A percentile compares a stretch with the other conserved stretches of the same genome.
These are phyloP conservation scores for Saururus chinensis DNA, from an alignment of 164 flowering plant genomes.

Conservation along the genomic window DNA sequence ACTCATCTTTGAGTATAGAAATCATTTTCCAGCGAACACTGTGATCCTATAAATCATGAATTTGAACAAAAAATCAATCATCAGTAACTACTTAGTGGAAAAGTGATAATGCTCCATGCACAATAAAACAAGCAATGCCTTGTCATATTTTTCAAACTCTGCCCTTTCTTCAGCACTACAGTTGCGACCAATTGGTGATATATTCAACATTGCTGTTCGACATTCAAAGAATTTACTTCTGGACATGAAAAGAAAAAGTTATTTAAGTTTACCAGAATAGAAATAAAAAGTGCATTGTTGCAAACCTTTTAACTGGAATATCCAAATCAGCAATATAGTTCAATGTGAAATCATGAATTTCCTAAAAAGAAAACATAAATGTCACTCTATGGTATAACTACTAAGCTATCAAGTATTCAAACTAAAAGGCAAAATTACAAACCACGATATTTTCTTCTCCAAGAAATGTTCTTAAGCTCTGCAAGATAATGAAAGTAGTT, in stretches of 20 bases:
- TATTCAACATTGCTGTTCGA: constrained; percentile 94
- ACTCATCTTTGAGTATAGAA: constrained; percentile 70
- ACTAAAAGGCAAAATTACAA: constrained; percentile 5
- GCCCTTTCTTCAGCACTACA: constrained; percentile 97
- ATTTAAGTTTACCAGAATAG: too few relatives aligned
- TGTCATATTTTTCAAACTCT: constrained; percentile 90
- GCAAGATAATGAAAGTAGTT: constrained; percentile 4
- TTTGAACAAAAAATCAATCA: too few relatives aligned
- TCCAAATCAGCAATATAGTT: constrained; percentile 98
- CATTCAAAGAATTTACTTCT: constrained; percentile 98
- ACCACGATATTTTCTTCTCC: constrained; percentile 95
- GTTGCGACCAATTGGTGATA: constrained; percentile 95
- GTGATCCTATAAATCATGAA: constrained; percentile 78
- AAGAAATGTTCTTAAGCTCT: constrained; percentile 85
- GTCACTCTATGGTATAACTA: not conserved
- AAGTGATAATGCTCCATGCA: not conserved
- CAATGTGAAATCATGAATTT: constrained; percentile 78
- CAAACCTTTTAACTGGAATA: constrained; percentile 95
- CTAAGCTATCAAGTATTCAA: not conserved
- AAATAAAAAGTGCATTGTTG: not conserved
- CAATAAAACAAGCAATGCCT: constrained; percentile 30
- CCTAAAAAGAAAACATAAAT: constrained; percentile 37
- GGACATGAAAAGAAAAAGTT: not conserved
- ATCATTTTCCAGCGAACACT: constrained; percentile 84
- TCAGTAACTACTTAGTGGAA: not conserved